Evolutionary conservation across 75 land plant genomes (phyloP).

Genomic region (Chamaecyparis obtusa): DNA sequence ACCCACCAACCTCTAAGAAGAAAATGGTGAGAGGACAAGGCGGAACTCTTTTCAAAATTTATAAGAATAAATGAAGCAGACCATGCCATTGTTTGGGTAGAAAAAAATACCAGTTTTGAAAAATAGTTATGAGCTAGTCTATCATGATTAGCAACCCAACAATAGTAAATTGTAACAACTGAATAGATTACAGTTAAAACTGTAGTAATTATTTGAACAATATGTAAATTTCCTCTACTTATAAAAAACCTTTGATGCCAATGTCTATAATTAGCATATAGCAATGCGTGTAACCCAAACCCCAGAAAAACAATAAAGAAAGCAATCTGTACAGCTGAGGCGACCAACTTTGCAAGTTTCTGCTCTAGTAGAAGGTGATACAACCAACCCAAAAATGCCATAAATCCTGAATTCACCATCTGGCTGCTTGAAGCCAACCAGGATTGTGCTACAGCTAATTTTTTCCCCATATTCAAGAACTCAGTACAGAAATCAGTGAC

Average conservation of each 20-base stretch:
- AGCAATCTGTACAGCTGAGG: neutral
- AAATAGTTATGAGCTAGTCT: neutral
- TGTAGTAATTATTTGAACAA: conserved; percentile 2
- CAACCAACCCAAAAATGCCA: neutral
- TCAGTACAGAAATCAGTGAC: neutral
- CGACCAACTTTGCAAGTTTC: neutral
- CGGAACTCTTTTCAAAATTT: neutral
- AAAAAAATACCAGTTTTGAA: neutral
- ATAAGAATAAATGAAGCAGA: conserved; percentile 5
- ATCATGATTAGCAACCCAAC: neutral
- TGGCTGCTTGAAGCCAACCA: neutral
- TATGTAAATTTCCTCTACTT: neutral
- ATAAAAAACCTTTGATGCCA: neutral
- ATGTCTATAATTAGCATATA: neutral
- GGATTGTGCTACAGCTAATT: neutral
- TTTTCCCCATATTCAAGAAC: neutral
- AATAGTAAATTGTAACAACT: neutral
- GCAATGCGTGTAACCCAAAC: conserved; percentile 5
- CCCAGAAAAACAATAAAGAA: conserved; percentile 1
- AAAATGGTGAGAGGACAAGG: neutral
- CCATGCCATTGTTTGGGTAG: neutral
- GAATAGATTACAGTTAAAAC: neutral
- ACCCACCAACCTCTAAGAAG: conserved; percentile 6
- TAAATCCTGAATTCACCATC: neutral
- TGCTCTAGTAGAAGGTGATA: neutral